phyloP scores from a whole-genome alignment of 129 eudicot genomes.

The Deinandra increscens region DNA sequence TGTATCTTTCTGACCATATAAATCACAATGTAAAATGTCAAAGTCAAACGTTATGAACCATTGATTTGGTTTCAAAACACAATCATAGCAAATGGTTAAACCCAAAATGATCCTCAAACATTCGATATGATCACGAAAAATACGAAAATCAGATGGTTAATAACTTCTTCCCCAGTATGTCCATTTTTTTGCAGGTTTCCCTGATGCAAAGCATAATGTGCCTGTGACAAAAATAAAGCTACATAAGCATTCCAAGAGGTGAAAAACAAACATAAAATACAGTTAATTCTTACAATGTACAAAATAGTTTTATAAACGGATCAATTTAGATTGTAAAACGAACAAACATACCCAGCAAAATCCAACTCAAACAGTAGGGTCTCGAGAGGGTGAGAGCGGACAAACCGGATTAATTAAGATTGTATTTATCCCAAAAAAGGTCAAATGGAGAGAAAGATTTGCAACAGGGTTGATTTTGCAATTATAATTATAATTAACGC shows the following conservation, averaged over 20 bases:
- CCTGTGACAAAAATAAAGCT: slow-evolving; percentile 31
- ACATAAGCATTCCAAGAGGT: background rate
- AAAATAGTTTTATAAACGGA: background rate
- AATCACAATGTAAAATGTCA: background rate
- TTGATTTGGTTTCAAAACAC: slow-evolving; percentile 12
- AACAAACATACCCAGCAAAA: no score
- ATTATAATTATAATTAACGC: no score
- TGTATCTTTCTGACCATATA: background rate
- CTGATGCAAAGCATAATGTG: slow-evolving; percentile 71
- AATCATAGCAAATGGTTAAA: slow-evolving; percentile 3
- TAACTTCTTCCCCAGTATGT: slow-evolving; percentile 80
- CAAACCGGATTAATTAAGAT: no score
- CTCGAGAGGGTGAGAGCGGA: no score
- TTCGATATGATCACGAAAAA: background rate
- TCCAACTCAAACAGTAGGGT: no score
- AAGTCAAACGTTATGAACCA: background rate
- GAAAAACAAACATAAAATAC: background rate
- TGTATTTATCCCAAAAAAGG: no score
- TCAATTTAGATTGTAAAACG: no score
- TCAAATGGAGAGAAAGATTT: no score
- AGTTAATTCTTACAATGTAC: background rate
- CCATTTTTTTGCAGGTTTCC: slow-evolving; percentile 77
- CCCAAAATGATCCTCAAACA: background rate
- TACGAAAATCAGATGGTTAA: slow-evolving; percentile 8
- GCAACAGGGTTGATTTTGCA: no score